Base-by-base conservation (phyloP, 1,284 basidiomycete genomes). In the Ganoderma meredithae region DNA sequence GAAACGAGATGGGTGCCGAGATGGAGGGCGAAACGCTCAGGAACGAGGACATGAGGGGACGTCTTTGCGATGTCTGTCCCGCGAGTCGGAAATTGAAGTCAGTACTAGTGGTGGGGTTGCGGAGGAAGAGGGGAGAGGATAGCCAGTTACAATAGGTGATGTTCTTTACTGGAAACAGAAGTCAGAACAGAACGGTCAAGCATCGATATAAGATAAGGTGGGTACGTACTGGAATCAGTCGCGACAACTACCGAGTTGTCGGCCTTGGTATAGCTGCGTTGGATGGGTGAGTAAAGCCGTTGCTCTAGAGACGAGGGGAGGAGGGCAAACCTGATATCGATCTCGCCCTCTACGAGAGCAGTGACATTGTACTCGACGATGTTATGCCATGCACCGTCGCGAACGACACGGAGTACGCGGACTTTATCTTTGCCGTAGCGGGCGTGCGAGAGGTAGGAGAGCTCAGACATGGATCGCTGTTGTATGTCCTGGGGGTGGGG, bases 341-440 rank as follows among this genome's bases (percentile, higher is more conserved):
- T 90, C 61, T 90, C 87, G 8, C 96, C 96, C 79, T 97, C 94
- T 15, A 97, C 80, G 59, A 97, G 82, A 3, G 89, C 86, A 39
- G 85, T 85, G 33, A 96, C 92, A 69, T 90, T 91, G 81, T 95
- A 96, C 78, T 96, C 95, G 55, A 92, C 94, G 17, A 95, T 81
- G 62, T 88, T 84, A 76, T 92, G 94, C 84, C 86, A 85, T 47
- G 81, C 78, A 8, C 81, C 86, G 70, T 91, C 88, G 19, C 95
- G 86, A n/a, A 96, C 94, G 67, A 97, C 85, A 47, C 96, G 89
- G 71, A 94, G 87, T 52, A 97, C 91, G 44, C 94, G 87, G 39
- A 98, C 88, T 74, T 93, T 91, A 81, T 95, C 92, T 81, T 97
- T 97, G 40, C 95, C 95, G 76, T 95, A 95, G 33, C 88, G 87